These are phyloP conservation scores for Aureobasidium sp. DNA, from an alignment of 2,329 filamentous ascomycete species.

Conservation along the genomic window DNA sequence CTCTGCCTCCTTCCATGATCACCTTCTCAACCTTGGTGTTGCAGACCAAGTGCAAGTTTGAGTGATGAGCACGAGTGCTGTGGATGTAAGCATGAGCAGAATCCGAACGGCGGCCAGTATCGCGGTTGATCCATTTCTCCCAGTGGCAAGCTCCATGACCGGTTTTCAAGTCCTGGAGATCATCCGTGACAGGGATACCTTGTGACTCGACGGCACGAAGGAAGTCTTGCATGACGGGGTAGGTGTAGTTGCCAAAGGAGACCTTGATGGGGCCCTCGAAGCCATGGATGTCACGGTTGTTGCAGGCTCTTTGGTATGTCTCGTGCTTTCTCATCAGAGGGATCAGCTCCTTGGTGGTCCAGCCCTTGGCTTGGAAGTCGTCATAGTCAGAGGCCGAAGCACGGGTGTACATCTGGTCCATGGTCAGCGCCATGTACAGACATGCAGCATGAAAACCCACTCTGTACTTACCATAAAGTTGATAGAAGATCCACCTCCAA, in stretches of 20 bases:
- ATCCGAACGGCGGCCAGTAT: slow-evolving; percentile 64
- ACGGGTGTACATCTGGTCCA: slow-evolving; percentile 57
- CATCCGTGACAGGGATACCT: slow-evolving; percentile 66
- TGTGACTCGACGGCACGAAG: slow-evolving; percentile 63
- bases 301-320: slow-evolving; percentile 55
- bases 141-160: slow-evolving; percentile 67
- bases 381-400: slow-evolving; percentile 66
- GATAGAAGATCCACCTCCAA: slow-evolving; percentile 57
- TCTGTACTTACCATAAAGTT: slow-evolving; percentile 57
- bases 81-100: slow-evolving; percentile 72
- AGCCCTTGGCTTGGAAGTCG: slow-evolving; percentile 72
- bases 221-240: slow-evolving; percentile 74
- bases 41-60: slow-evolving; percentile 61
- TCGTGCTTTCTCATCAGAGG: slow-evolving; percentile 75
- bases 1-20: slow-evolving; percentile 61
- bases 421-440: not conserved
- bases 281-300: slow-evolving; percentile 58
- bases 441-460: not conserved
- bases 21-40: slow-evolving; percentile 74
- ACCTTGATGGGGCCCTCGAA: slow-evolving; percentile 76
- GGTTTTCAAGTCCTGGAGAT: slow-evolving; percentile 48
- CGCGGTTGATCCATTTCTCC: slow-evolving; percentile 75
- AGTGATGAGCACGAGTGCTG: slow-evolving; percentile 59
- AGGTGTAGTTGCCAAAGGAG: slow-evolving; percentile 69
- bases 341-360: slow-evolving; percentile 65